These are phyloP conservation scores for Colletotrichum karsti DNA, from an alignment of 2,329 filamentous ascomycete genomes.

Conservation along the genomic window DNA sequence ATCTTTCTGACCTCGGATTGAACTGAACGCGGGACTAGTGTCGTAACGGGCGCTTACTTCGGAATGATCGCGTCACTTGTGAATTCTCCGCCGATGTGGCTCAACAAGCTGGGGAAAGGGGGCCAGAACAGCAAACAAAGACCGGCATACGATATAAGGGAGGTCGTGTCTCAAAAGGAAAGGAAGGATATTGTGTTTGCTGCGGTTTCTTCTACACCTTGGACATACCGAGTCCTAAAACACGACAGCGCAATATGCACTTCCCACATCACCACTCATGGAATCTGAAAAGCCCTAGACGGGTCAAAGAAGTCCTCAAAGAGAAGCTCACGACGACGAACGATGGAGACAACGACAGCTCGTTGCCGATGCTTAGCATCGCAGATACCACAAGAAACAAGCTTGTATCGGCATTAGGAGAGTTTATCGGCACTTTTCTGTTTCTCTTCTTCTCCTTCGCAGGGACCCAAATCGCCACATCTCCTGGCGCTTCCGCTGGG, in stretches of 20 bases:
- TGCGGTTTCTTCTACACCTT: not conserved
- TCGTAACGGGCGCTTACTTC: not conserved
- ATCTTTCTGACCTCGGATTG: not conserved
- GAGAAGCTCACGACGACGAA: no score
- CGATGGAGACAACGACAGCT: not conserved
- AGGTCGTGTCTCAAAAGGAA: not conserved
- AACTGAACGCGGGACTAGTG: not conserved
- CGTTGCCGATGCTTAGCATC: constrained; percentile 20
- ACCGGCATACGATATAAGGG: not conserved
- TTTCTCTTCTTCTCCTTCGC: constrained; percentile 57
- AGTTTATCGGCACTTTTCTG: constrained; percentile 63
- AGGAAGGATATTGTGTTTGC: no score
- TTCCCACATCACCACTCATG: not conserved
- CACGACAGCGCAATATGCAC: no score
- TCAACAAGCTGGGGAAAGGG: not conserved
- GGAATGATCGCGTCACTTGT: not conserved
- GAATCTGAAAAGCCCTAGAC: not conserved
- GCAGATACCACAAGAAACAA: constrained; percentile 39
- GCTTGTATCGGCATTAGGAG: constrained; percentile 52
- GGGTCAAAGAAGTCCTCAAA: not conserved
- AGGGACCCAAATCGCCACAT: constrained; percentile 45
- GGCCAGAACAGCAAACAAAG: not conserved
- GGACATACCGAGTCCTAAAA: not conserved
- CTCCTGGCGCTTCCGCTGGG: not conserved
- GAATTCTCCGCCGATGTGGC: not conserved